These are phyloP conservation scores for Fusarium fracticaudum DNA, from an alignment of 2,329 filamentous ascomycete species.

Conservation along the genomic window DNA sequence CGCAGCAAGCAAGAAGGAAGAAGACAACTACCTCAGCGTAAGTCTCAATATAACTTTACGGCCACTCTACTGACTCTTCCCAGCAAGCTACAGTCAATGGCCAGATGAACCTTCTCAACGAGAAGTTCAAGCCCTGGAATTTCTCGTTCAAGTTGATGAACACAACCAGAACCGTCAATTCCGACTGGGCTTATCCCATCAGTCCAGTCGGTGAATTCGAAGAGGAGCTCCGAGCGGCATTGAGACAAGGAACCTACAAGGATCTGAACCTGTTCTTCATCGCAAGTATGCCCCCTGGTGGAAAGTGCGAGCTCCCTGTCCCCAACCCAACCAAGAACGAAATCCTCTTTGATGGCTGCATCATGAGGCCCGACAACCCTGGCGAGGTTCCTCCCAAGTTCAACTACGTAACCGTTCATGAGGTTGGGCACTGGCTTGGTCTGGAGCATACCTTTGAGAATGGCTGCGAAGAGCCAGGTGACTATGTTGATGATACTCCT, in stretches of 20 bases:
- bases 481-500: slow-evolving; percentile 19
- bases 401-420: background rate
- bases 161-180: slow-evolving; percentile 4
- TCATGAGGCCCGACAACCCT: background rate
- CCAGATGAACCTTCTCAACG: slow-evolving; percentile 3
- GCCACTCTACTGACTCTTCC: fast-evolving
- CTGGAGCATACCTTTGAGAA: slow-evolving; percentile 26
- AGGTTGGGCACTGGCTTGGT: slow-evolving; percentile 26
- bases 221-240: background rate
- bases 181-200: background rate
- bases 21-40: slow-evolving; percentile 12
- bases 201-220: background rate
- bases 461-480: slow-evolving; percentile 17
- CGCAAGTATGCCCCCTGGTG: background rate
- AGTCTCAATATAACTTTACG: fast-evolving
- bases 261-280: slow-evolving; percentile 23
- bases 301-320: slow-evolving; percentile 19
- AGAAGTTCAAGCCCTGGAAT: slow-evolving; percentile 1
- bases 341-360: slow-evolving; percentile 14
- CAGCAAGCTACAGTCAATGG: slow-evolving; percentile 3
- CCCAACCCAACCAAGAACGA: background rate
- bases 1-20: slow-evolving; percentile 13
- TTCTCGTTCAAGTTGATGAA: slow-evolving; percentile 20
- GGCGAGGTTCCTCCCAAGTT: background rate
- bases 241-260: slow-evolving; percentile 20